Conservation (phyloP, 129 eudicot genomes). For the Scalesia atractyloides region DNA sequence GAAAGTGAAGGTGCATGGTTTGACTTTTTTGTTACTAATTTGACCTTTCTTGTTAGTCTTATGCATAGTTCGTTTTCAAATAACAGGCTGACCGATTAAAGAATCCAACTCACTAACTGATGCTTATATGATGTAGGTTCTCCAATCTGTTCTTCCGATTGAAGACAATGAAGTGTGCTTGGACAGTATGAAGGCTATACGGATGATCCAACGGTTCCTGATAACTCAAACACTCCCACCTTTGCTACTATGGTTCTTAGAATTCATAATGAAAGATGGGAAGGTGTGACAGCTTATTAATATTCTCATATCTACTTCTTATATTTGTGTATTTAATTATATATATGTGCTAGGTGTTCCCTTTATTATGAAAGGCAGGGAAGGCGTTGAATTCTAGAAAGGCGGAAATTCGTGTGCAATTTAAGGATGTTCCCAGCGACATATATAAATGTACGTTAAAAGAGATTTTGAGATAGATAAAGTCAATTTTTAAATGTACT, state of each 20-base stretch:
- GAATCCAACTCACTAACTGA: constrained; percentile 7
- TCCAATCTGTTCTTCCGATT: constrained; percentile 76
- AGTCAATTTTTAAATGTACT: neutral
- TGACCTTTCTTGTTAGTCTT: neutral
- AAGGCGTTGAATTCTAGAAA: constrained; percentile 88
- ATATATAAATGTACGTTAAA: constrained; percentile 72
- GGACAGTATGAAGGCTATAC: constrained; percentile 95
- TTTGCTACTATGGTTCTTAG: constrained; percentile 84
- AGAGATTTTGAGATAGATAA: neutral
- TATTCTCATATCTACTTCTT: neutral
- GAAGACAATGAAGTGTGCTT: constrained; percentile 89
- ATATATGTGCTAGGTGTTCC: constrained; percentile 72
- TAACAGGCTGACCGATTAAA: neutral
- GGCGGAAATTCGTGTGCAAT: constrained; percentile 96
- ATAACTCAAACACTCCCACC: constrained; percentile 92
- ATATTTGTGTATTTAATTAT: neutral
- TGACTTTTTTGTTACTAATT: neutral
- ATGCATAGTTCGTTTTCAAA: neutral
- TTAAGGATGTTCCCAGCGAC: constrained; percentile 97
- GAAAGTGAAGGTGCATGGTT: constrained; percentile 83
- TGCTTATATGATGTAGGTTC: constrained; percentile 56
- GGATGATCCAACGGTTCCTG: constrained; percentile 95
- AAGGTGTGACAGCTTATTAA: constrained; percentile 48
- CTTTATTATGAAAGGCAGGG: constrained; percentile 91
- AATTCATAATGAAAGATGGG: constrained; percentile 98